Base-by-base conservation (phyloP, 2,329 filamentous ascomycete species). In the Aspergillus sclerotialis region DNA sequence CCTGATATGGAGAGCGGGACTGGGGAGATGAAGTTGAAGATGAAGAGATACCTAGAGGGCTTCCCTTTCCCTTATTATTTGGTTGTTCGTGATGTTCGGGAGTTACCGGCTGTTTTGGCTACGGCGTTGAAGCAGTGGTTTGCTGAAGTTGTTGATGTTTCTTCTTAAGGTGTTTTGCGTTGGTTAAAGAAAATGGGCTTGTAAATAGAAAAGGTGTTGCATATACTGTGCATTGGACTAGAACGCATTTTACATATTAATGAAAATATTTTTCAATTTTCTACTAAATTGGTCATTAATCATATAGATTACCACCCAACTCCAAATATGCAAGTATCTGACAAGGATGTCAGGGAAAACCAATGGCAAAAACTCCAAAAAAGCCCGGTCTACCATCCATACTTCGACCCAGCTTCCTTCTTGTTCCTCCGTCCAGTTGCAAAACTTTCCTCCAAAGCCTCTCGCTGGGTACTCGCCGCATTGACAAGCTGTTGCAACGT, bases 51-150 rank as follows among this genome's bases (percentile, higher is more conserved):
- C 58, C 75, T 98, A 49, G 93, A 98, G 60, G 83, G 80, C 6
- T 98, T 98, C 62, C 92, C 93, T 0, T 99, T 99, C 67, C 80
- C 84, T 59, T 98, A 95, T 67, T 99, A 96, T 59, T 67, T 98
- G 36, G 86, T 98, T 48, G 92, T 98, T 38, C 80, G 90, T 46
- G 80, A 96, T 65, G 80, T 98, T 30, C 80, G 83, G 52, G 92
- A 98, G 63, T 70, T 99, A 53, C 92, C 93, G 4, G 80, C 78
- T 21, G 89, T 95, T 28, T 63, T 99, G 62, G 85, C 88, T 10
- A 84, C 84, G 17, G 75, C 94, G 47, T 65, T 99, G 66, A 82
- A 90, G 64, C 93, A 93, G 46, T 98, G 93, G 93, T 95, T 99
- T 71, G 81, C 84, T 4, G 77, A 81, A 55, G 75, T 81, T 48